Percentiles rank a stretch among this genome's conserved stretches.
phyloP scores from a whole-genome alignment of 2,329 filamentous ascomycete genomes.

The Talaromyces islandicus region DNA sequence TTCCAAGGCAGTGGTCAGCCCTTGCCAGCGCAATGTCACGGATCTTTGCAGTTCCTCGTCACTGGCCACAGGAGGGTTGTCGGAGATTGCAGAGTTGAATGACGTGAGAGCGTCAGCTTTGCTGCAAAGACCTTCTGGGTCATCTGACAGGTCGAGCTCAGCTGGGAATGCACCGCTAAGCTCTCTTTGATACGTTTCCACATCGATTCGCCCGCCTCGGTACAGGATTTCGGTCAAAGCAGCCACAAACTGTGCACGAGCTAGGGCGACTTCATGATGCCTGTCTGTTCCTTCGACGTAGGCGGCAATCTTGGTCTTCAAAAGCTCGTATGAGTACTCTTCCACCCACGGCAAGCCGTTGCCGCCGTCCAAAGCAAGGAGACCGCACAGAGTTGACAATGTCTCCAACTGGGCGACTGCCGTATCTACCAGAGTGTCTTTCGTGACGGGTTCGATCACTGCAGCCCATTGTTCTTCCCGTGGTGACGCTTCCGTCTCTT shows the following conservation, averaged over 20 bases:
- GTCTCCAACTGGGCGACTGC: constrained; percentile 57
- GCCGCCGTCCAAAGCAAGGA: constrained; percentile 38
- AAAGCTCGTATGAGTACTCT: constrained; percentile 48
- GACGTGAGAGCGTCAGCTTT: constrained; percentile 53
- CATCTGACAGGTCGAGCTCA: constrained; percentile 34
- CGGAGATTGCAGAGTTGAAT: constrained; percentile 45
- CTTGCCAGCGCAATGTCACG: constrained; percentile 44
- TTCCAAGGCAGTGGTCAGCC: constrained; percentile 46
- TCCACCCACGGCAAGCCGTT: constrained; percentile 52
- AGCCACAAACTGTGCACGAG: constrained; percentile 51
- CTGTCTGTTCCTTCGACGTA: constrained; percentile 44
- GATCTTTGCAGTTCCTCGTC: constrained; percentile 24
- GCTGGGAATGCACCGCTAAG: constrained; percentile 36
- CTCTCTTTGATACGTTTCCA: constrained; percentile 47
- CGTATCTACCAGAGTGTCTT: constrained; percentile 61
- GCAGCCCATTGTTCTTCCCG: constrained; percentile 57
- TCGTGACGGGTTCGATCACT: constrained; percentile 61
- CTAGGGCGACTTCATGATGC: constrained; percentile 48
- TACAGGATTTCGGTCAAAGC: constrained; percentile 54
- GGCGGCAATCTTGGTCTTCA: constrained; percentile 49
- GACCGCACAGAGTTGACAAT: constrained; percentile 46
- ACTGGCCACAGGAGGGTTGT: constrained; percentile 23
- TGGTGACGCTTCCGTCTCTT: constrained; percentile 23
- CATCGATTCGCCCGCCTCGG: constrained; percentile 43
- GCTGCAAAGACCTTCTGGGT: constrained; percentile 46